A percentile compares a stretch with the other conserved stretches of the same genome.
These are phyloP conservation scores for Xylaria sp. DNA, from an alignment of 2,329 filamentous ascomycete genomes.

Conservation along the genomic window DNA sequence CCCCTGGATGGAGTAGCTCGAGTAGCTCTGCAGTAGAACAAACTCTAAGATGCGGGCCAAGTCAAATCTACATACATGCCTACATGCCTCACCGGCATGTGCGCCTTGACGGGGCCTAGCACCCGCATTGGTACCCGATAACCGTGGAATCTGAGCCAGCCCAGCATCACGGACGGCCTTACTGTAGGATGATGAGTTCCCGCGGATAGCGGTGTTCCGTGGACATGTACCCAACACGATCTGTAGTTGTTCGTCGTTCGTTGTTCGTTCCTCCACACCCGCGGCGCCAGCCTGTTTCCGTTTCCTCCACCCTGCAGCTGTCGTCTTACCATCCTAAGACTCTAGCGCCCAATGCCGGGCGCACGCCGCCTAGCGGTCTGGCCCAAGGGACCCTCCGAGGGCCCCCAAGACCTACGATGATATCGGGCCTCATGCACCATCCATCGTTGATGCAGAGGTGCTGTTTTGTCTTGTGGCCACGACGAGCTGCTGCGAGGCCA, in stretches of 20 bases:
- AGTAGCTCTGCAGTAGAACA: not conserved
- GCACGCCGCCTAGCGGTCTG: slow-evolving; percentile 24
- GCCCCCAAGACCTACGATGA: slow-evolving; percentile 15
- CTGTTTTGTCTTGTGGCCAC: slow-evolving; percentile 24
- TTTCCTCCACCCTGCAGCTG: slow-evolving; percentile 49
- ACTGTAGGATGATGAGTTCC: slow-evolving; percentile 11
- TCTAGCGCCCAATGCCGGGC: slow-evolving; percentile 38
- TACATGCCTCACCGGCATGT: slow-evolving; percentile 26
- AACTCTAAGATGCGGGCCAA: slow-evolving; percentile 10
- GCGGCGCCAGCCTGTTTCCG: slow-evolving; percentile 39
- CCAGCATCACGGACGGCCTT: slow-evolving; percentile 25
- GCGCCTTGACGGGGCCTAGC: slow-evolving; percentile 38
- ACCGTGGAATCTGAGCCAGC: slow-evolving; percentile 10
- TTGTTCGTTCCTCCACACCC: slow-evolving; percentile 24
- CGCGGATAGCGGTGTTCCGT: slow-evolving; percentile 24
- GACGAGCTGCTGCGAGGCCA: slow-evolving; percentile 31
- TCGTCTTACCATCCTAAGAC: slow-evolving; percentile 37
- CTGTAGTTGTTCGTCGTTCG: not conserved
- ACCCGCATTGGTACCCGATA: slow-evolving; percentile 37
- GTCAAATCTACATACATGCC: slow-evolving; percentile 33
- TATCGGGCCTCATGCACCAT: slow-evolving; percentile 29
- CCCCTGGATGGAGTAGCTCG: not conserved
- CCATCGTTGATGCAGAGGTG: slow-evolving; percentile 15
- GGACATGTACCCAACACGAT: slow-evolving; percentile 14
- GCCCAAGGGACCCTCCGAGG: slow-evolving; percentile 1